phyloP scores from a whole-genome alignment of 257 asterid genomes.

The Primulina eburnea region DNA sequence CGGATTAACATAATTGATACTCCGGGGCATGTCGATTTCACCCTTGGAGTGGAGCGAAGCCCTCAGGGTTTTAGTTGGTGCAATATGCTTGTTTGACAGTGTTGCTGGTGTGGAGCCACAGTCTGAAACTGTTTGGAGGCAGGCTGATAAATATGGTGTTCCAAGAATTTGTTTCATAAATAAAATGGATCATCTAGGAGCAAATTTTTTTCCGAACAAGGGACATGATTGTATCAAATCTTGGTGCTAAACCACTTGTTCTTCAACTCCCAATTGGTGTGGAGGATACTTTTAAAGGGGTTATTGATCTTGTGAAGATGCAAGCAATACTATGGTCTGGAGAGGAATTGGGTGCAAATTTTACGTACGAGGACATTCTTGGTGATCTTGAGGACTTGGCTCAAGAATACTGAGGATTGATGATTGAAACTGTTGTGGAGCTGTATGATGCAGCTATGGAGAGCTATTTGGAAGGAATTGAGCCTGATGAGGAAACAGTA shows the following conservation, averaged over 20 bases:
- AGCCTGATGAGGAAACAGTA: conserved; percentile 77
- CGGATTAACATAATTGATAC: conserved; percentile 96
- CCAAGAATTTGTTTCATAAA: conserved; percentile 97
- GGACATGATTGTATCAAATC: conserved; percentile 85
- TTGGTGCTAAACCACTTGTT: conserved; percentile 90
- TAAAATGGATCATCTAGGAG: conserved; percentile 98
- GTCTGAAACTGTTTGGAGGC: conserved; percentile 98
- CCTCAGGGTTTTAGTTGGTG: conserved; percentile 88
- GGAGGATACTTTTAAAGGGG: conserved; percentile 80
- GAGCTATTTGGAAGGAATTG: conserved; percentile 75
- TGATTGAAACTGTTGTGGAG: conserved; percentile 79
- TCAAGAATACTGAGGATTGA: conserved; percentile 57
- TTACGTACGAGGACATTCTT: conserved; percentile 70
- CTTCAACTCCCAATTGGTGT: conserved; percentile 86
- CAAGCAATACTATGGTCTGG: conserved; percentile 82
- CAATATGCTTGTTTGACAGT: conserved; percentile 91
- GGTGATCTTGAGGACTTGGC: conserved; percentile 71
- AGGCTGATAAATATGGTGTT: conserved; percentile 95
- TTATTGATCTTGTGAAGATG: conserved; percentile 85
- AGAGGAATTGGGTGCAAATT: conserved; percentile 97
- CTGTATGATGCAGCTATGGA: conserved; percentile 89
- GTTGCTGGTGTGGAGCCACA: conserved; percentile 99
- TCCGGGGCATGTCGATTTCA: conserved; percentile 97
- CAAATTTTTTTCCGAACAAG: conserved; percentile 82
- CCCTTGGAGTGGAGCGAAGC: conserved; percentile 97